Evolutionary conservation across 768 basidiomycete species (phyloP), one percentile per base, ranked within the genome.

Genomic region (Boletus edulis): DNA sequence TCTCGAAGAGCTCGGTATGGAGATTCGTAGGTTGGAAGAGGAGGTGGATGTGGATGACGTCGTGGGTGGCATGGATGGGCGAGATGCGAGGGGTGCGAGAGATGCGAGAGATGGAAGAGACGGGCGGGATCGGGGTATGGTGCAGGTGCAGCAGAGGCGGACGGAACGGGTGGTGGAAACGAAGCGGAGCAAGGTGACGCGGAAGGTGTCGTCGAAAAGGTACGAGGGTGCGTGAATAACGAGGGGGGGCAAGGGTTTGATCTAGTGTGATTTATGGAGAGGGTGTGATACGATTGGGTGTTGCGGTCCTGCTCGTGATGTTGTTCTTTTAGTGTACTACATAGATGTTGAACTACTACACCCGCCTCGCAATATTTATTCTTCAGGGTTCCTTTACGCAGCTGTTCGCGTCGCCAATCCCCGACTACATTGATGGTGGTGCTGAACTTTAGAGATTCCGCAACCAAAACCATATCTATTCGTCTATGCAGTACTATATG

Each of bases 101-200:
- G 35, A 13, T 37, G n/a, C 20, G 41, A 20, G 20, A 7, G 20
- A 12, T 15, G 41, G 13, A 42, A 24, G 12, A 10, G 41, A 42
- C 8, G 29, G 9, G 29, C 9, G 29, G 29, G 29, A 29, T 9
- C 34, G 34, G 34, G 34, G 27, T 11, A 1, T 14, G 40, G 29
- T 32, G 17, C 51, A 45, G 40, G 29, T 31, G 17, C 51, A 45
- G 15, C 47, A 50, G 4, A 37, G 35, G n/a, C 42, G 54, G 32
- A 80, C 84, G 18, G 86, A 88, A 62, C 71, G 76, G 59, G 85
- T 86, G 55, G 86, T 87, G 59, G 83, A 87, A 32, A 73, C 77
- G 48, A 81, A 78, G 32, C 79, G 78, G 32, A 71, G 81, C 59
- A 72, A 65, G 55, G 58, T 74, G 15, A 72, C 75, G 47, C 69